These are phyloP conservation scores for Sugiyamaella valdiviana DNA, from an alignment of 805 yeast genomes.

Conservation along the genomic window DNA sequence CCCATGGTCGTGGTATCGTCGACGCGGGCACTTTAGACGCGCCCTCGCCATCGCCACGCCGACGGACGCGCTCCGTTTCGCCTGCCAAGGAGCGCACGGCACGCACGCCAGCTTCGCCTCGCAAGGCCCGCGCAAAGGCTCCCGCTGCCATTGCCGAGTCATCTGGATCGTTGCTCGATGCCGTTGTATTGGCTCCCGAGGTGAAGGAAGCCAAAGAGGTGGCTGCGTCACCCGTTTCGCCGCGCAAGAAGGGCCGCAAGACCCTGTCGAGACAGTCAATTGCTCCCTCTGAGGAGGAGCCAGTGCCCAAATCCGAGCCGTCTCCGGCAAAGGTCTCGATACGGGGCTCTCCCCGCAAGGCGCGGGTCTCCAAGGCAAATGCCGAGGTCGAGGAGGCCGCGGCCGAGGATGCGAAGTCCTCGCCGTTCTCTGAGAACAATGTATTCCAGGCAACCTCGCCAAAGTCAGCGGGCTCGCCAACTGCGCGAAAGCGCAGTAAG, in stretches of 20 bases:
- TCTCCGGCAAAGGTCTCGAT: conserved; percentile 8
- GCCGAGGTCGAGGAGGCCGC: not conserved
- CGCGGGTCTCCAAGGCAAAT: not conserved
- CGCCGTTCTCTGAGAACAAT: conserved; percentile 10
- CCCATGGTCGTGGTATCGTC: conserved; percentile 37
- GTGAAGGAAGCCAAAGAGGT: not conserved
- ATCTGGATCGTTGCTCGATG: not conserved
- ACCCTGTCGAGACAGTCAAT: conserved; percentile 15
- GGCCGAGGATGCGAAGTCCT: conserved; percentile 3
- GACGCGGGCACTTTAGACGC: conserved; percentile 27
- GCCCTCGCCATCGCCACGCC: conserved; percentile 8
- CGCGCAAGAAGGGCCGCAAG: conserved; percentile 13
- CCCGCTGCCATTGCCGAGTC: not conserved
- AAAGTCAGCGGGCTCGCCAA: not conserved
- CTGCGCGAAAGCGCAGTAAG: conserved; percentile 1
- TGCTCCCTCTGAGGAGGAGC: conserved; percentile 2
- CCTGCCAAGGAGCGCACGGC: conserved; percentile 16
- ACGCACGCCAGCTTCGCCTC: conserved; percentile 1
- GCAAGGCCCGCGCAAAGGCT: conserved; percentile 1
- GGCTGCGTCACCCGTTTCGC: conserved; percentile 8
- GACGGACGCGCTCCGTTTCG: conserved; percentile 14
- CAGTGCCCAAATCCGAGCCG: not conserved
- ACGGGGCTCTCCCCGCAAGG: conserved; percentile 11
- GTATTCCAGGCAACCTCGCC: conserved; percentile 12
- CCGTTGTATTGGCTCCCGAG: conserved; percentile 2